These are phyloP conservation scores for Wickerhamomyces sp. DNA, from an alignment of 1,139 yeast species.

Conservation along the genomic window DNA sequence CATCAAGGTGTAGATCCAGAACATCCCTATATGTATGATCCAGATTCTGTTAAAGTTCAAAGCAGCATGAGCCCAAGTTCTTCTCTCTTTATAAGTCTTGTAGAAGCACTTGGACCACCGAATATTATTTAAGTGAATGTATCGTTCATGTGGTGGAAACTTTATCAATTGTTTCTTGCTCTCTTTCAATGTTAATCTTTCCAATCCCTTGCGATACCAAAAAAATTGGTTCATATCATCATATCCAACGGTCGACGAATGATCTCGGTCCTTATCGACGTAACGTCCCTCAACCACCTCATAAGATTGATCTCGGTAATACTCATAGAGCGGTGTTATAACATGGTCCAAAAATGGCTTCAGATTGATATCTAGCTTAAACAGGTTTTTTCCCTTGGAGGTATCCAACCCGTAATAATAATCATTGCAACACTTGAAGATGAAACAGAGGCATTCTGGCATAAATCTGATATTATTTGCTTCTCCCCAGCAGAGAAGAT, in stretches of 20 bases:
- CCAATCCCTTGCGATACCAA: constrained; percentile 51
- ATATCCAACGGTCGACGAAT: constrained; percentile 48
- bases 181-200: constrained; percentile 36
- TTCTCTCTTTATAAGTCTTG: constrained; percentile 50
- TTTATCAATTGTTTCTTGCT: constrained; percentile 35
- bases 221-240: constrained; percentile 62
- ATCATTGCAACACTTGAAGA: constrained; percentile 66
- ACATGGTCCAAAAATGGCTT: constrained; percentile 49
- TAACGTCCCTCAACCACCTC: constrained; percentile 33
- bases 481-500: constrained; percentile 73
- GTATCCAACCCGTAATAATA: constrained; percentile 38
- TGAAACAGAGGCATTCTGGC: constrained; percentile 76
- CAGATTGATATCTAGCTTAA: constrained; percentile 11
- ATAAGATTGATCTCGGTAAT: constrained; percentile 48
- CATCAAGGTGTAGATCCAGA: constrained; percentile 54
- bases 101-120: constrained; percentile 46
- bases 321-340: constrained; percentile 65
- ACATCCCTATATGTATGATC: constrained; percentile 53
- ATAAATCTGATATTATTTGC: constrained; percentile 70
- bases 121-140: constrained; percentile 35
- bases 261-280: constrained; percentile 46
- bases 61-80: constrained; percentile 57
- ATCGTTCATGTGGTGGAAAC: constrained; percentile 42
- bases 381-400: constrained; percentile 5
- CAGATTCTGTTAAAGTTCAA: constrained; percentile 58